phyloP scores from a whole-genome alignment of 148 eudicot species.

The Rhododendron ferrugineum region DNA sequence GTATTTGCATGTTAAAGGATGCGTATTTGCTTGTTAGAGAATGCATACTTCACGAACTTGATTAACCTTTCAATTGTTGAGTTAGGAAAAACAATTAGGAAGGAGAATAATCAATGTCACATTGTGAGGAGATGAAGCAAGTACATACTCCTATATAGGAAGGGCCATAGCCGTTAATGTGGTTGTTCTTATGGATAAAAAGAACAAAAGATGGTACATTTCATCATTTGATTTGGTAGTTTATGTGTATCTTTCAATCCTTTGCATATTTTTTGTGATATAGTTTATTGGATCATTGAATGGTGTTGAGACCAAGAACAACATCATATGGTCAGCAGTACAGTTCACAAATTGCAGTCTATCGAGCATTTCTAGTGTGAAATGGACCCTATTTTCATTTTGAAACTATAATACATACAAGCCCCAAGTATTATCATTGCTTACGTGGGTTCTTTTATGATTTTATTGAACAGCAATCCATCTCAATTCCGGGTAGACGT shows the following conservation, averaged over 20 bases:
- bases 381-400: neutral
- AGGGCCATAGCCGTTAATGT: neutral
- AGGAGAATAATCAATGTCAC: neutral
- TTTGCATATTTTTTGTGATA: neutral
- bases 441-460: neutral
- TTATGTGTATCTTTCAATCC: neutral
- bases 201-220: neutral
- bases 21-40: neutral
- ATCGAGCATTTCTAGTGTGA: no score
- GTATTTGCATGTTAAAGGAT: neutral
- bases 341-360: neutral
- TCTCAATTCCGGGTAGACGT: slow-evolving; percentile 46
- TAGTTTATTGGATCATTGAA: neutral
- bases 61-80: neutral
- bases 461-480: slow-evolving; percentile 43
- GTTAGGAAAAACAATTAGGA: neutral
- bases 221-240: neutral
- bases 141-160: neutral
- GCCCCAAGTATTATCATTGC: neutral
- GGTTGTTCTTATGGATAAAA: neutral
- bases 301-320: neutral
- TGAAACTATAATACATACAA: neutral
- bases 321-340: neutral
- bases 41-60: neutral
- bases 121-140: neutral